Percentiles rank a stretch among this genome's conserved stretches.
Evolutionary conservation across 2,329 filamentous ascomycete species (phyloP).

Genomic region (Xylariaceae sp.): DNA sequence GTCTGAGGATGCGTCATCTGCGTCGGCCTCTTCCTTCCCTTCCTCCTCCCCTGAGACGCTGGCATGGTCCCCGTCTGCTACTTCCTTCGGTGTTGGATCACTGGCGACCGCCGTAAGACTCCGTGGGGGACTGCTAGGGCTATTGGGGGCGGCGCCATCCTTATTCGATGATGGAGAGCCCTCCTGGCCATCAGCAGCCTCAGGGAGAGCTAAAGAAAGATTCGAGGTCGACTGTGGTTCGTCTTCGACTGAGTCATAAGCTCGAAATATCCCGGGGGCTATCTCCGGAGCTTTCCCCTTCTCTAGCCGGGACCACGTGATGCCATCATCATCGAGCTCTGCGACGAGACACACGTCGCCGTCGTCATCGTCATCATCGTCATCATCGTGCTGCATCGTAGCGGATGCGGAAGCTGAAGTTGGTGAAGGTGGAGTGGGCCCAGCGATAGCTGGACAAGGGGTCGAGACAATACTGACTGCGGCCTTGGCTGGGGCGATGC

Average conservation of each 20-base stretch:
- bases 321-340: no score
- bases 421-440: no score
- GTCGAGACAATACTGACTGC: no score
- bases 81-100: no score
- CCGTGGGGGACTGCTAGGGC: no score
- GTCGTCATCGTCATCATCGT: not conserved
- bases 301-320: not conserved
- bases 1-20: constrained; percentile 2
- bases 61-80: not conserved
- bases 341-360: no score
- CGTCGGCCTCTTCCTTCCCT: constrained; percentile 15
- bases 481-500: not conserved
- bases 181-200: no score
- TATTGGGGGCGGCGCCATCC: no score
- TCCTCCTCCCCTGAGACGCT: constrained; percentile 15
- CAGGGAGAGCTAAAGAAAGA: no score
- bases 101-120: no score
- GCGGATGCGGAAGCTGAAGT: constrained; percentile 1
- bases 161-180: no score
- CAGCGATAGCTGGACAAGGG: constrained; percentile 3
- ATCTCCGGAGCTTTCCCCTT: constrained; percentile 14
- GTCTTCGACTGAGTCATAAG: not conserved
- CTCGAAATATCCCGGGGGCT: not conserved
- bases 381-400: constrained; percentile 3
- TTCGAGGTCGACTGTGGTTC: not conserved